These are phyloP conservation scores for Isoetes taiwanensis DNA, from an alignment of 75 land plant genomes.

Conservation along the genomic window DNA sequence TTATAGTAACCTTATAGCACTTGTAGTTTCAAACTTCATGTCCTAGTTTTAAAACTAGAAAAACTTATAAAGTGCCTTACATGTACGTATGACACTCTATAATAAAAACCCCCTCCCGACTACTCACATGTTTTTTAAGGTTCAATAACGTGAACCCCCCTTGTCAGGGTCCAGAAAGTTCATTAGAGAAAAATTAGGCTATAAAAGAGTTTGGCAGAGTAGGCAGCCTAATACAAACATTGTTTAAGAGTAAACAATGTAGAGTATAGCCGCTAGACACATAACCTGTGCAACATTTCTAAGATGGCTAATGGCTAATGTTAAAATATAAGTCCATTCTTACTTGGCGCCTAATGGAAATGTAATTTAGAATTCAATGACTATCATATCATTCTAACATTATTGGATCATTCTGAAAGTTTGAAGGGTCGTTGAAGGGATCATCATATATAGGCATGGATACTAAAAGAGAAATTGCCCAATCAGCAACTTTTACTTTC, in stretches of 20 bases:
- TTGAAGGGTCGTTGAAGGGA: slow-evolving; percentile 55
- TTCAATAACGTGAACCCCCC: slow-evolving; percentile 2
- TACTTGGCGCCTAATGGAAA: too few relatives aligned
- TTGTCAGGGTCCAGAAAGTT: slow-evolving; percentile 43
- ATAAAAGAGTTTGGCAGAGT: slow-evolving; percentile 57
- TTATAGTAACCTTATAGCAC: too few relatives aligned
- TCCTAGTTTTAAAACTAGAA: slow-evolving; percentile 79
- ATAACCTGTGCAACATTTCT: too few relatives aligned
- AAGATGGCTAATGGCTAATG: too few relatives aligned
- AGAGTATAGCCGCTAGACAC: slow-evolving; percentile 28
- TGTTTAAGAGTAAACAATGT: slow-evolving; percentile 14
- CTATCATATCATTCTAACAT: too few relatives aligned
- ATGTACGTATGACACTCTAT: slow-evolving; percentile 51
- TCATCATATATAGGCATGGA: slow-evolving; percentile 74
- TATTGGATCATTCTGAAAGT: slow-evolving; percentile 50
- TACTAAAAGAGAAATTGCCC: slow-evolving; percentile 51
- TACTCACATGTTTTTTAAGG: background rate
- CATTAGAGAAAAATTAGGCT: slow-evolving; percentile 73
- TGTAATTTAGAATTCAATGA: too few relatives aligned
- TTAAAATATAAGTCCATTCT: too few relatives aligned
- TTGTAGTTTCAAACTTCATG: too few relatives aligned
- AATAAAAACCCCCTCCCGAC: background rate
- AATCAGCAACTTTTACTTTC: slow-evolving; percentile 34
- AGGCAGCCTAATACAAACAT: slow-evolving; percentile 47
- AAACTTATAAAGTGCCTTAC: slow-evolving; percentile 66